Evolutionary conservation across 257 asterid genomes (phyloP), one percentile per base, ranked within the genome.

Genomic region (Lantana camara): DNA sequence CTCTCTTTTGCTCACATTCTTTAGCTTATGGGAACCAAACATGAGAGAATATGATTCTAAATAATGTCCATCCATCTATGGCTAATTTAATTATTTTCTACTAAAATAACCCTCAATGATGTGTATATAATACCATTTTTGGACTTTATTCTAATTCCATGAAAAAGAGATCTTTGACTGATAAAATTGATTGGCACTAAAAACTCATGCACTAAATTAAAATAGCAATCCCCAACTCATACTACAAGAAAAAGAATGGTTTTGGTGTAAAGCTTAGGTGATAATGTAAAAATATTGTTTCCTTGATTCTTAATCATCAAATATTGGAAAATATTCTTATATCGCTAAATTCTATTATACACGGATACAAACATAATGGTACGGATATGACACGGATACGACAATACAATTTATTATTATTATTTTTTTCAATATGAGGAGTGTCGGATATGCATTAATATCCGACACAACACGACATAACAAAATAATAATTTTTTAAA

Each of bases 1-100:
- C 78, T 60, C 44, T 52, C 68, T 64, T 74, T 70, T 70, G n/a
- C n/a, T n/a, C 73, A 59, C 58, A 9, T 60, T 50, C 59, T 65
- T 35, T 35, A 35, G 7, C 40, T 40, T 60, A n/a, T n/a, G 73
- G 76, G 75, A 24, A 60, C 68, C 76, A 54, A 16, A 58, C 69
- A 69, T n/a, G 41, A 29, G 55, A 58, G 80, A 69, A 75, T 60
- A 53, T 2, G 76, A 70, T 65, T 11, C 76, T 64, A 24, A 16
- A 6, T 10, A 68, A 37, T 70, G 75, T 46, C 58, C 70, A 66
- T 64, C 62, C 52, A 66, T 58, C 19, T 9, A 22, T 19, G 29
- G 32, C 27, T 2, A 27, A 27, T 27, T 5, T 2, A 45, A 60
- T 64, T 45, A 64, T 53, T 11, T n/a, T 38, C 16, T 57, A n/a